phyloP scores from a whole-genome alignment of 768 basidiomycete species.

The Artomyces pyxidatus region DNA sequence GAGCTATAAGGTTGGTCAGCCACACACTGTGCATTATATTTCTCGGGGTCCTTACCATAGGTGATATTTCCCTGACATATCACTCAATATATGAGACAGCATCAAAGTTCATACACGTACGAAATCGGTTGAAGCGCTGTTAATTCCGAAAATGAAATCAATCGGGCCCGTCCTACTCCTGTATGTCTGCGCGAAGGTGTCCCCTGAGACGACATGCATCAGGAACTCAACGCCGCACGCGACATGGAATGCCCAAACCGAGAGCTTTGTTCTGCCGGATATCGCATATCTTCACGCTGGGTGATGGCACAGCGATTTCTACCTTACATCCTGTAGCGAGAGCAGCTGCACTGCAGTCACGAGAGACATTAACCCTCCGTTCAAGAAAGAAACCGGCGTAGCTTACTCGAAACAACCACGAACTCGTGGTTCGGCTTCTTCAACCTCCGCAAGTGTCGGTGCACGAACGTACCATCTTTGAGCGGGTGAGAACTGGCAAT shows the following conservation, averaged over 20 bases:
- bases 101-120: slow-evolving; percentile 33
- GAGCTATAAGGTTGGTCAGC: too few species aligned
- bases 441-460: slow-evolving; percentile 52
- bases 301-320: slow-evolving; percentile 26
- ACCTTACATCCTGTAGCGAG: slow-evolving; percentile 57
- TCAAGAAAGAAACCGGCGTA: too few species aligned
- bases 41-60: slow-evolving; percentile 60
- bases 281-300: slow-evolving; percentile 35
- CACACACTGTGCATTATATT: too few species aligned
- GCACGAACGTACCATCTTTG: slow-evolving; percentile 75
- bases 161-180: slow-evolving; percentile 53
- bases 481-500: not conserved
- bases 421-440: slow-evolving; percentile 50
- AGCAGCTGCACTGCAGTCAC: slow-evolving; percentile 46
- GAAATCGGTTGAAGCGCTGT: slow-evolving; percentile 74
- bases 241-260: slow-evolving; percentile 25
- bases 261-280: slow-evolving; percentile 62
- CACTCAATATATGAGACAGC: not conserved
- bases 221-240: not conserved
- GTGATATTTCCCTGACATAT: slow-evolving; percentile 58
- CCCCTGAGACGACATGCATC: slow-evolving; percentile 45
- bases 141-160: slow-evolving; percentile 61
- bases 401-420: slow-evolving; percentile 67
- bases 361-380: too few species aligned
- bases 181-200: slow-evolving; percentile 55